phyloP scores from a whole-genome alignment of 192 early-diverging fungal genomes.

The Phycomyces nitens region DNA sequence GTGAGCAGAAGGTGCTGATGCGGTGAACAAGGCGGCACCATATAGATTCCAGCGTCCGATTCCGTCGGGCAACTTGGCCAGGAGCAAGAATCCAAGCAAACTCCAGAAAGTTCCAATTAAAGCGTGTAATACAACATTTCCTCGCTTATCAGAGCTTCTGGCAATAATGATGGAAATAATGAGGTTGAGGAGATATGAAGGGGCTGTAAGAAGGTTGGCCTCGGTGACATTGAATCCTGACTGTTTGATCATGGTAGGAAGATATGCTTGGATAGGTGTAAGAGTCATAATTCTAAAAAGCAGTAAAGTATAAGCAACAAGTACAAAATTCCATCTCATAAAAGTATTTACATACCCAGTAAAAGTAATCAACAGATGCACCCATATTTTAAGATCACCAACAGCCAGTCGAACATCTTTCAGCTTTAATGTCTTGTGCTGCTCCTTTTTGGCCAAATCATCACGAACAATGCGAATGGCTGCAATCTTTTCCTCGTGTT shows the following conservation, averaged over 20 bases:
- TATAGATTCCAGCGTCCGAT: constrained; percentile 36
- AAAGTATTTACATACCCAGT: background rate
- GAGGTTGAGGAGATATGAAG: constrained; percentile 25
- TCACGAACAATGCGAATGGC: constrained; percentile 59
- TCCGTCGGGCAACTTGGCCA: constrained; percentile 37
- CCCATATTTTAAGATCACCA: constrained; percentile 20
- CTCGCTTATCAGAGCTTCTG: constrained; percentile 7
- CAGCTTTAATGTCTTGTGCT: constrained; percentile 19
- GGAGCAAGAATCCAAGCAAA: constrained; percentile 16
- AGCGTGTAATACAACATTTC: constrained; percentile 8
- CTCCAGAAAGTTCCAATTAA: constrained; percentile 17
- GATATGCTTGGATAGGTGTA: constrained; percentile 15
- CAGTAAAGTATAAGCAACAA: background rate
- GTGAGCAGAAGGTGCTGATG: constrained; percentile 14
- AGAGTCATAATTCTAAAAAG: constrained; percentile 6
- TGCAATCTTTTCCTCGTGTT: constrained; percentile 53
- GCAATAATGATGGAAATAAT: constrained; percentile 20
- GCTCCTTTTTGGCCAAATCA: constrained; percentile 51
- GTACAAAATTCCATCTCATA: background rate
- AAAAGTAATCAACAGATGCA: constrained; percentile 19
- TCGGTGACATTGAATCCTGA: constrained; percentile 23
- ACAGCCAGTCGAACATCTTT: constrained; percentile 19
- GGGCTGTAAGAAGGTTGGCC: constrained; percentile 25
- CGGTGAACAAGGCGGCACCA: constrained; percentile 35
- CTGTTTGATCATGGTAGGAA: constrained; percentile 25